These are phyloP conservation scores for Raddia guianensis DNA, from an alignment of 176 grass and related monocot genomes.

Conservation along the genomic window DNA sequence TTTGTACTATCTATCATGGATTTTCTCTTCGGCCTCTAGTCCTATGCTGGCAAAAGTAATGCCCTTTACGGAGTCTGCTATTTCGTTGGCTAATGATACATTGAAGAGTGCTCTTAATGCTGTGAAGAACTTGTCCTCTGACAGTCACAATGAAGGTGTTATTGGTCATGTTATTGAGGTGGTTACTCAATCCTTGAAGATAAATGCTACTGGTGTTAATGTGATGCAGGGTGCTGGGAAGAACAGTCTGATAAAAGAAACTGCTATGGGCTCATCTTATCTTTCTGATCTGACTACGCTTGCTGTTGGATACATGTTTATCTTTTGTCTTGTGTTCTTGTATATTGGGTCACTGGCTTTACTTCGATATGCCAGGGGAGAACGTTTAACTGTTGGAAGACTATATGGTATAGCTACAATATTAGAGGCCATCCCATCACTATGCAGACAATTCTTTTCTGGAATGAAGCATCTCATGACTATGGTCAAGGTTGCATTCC, in stretches of 20 bases:
- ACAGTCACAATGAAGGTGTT: slow-evolving; percentile 68
- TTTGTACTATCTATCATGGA: slow-evolving; percentile 92
- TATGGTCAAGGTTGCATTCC: slow-evolving; percentile 97
- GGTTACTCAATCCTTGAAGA: slow-evolving; percentile 78
- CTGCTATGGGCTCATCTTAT: slow-evolving; percentile 61
- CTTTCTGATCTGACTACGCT: slow-evolving; percentile 97
- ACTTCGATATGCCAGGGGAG: slow-evolving; percentile 83
- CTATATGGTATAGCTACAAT: slow-evolving; percentile 77
- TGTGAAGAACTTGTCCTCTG: slow-evolving; percentile 81
- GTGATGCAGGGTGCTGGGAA: slow-evolving; percentile 58
- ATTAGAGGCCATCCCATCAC: slow-evolving; percentile 89
- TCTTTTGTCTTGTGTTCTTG: slow-evolving; percentile 78
- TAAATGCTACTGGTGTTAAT: slow-evolving; percentile 67
- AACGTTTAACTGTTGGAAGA: slow-evolving; percentile 85
- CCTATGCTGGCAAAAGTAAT: slow-evolving; percentile 77
- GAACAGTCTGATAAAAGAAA: slow-evolving; percentile 58
- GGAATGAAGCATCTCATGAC: slow-evolving; percentile 96
- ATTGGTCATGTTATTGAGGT: slow-evolving; percentile 76
- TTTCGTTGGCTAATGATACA: slow-evolving; percentile 86
- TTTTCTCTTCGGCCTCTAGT: slow-evolving; percentile 89
- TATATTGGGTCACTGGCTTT: slow-evolving; percentile 89
- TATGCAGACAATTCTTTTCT: slow-evolving; percentile 80
- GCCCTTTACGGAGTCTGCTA: slow-evolving; percentile 78
- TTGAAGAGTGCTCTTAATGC: slow-evolving; percentile 78
- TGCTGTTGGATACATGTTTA: slow-evolving; percentile 85